A percentile compares a stretch with the other conserved stretches of the same genome.
Conservation (phyloP, 129 eudicot genomes). For the Saposhnikovia divaricata region DNA sequence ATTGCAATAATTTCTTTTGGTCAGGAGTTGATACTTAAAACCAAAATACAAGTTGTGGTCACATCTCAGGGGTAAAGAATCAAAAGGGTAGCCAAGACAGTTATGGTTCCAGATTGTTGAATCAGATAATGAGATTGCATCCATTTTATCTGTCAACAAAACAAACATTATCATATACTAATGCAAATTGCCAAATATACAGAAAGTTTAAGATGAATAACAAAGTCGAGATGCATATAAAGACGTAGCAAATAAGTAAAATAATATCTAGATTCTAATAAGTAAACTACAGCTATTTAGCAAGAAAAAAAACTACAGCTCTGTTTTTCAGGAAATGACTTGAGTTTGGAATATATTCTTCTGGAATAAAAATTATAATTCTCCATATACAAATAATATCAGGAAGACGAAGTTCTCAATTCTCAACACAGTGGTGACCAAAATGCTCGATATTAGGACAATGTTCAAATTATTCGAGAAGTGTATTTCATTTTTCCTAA, state of each 20-base stretch:
- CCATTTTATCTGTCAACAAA: slow-evolving; percentile 37
- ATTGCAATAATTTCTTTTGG: slow-evolving; percentile 15
- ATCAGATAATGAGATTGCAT: slow-evolving; percentile 27
- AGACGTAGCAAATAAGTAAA: neutral
- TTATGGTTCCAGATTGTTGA: slow-evolving; percentile 14
- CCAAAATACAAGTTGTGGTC: slow-evolving; percentile 7
- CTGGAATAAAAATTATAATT: neutral
- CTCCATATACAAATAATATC: neutral
- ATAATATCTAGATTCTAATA: neutral
- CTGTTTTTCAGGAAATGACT: neutral
- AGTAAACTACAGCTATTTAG: neutral
- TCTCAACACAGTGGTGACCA: neutral
- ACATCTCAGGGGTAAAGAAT: slow-evolving; percentile 9
- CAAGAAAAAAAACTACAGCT: neutral
- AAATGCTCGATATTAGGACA: neutral
- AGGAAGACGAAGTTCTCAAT: neutral
- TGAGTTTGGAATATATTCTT: neutral
- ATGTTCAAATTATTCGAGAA: too few relatives aligned
- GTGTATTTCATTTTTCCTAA: neutral
- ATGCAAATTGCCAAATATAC: neutral
- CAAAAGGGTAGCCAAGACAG: slow-evolving; percentile 15
- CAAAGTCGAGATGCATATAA: neutral
- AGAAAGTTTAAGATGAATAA: neutral
- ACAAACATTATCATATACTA: slow-evolving; percentile 5
- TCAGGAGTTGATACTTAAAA: slow-evolving; percentile 19